phyloP scores from a whole-genome alignment of 116 monocot genomes.

The Cymodocea nodosa region DNA sequence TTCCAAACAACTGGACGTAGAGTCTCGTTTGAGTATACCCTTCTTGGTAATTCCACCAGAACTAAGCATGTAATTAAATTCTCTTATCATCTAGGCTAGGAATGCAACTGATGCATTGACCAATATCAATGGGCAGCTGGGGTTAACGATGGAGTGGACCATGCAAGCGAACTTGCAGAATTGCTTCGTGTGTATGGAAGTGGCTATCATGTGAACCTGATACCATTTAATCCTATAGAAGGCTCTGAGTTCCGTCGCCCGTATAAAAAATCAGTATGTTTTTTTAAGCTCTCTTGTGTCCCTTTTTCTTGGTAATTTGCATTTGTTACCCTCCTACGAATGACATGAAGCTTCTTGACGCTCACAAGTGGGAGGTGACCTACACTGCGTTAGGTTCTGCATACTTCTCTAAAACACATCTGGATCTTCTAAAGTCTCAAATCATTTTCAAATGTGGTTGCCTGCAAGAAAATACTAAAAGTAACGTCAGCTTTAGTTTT shows the following conservation, averaged over 20 bases:
- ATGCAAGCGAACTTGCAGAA: constrained; percentile 65
- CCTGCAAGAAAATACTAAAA: no score
- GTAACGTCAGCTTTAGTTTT: no score
- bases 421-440: not conserved
- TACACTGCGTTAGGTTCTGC: no score
- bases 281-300: not conserved
- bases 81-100: no score
- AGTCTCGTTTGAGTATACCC: constrained; percentile 89
- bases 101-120: not conserved
- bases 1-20: constrained; percentile 67
- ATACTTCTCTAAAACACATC: no score
- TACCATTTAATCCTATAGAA: constrained; percentile 92
- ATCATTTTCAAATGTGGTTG: not conserved
- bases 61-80: not conserved
- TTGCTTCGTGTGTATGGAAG: constrained; percentile 47
- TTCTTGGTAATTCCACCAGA: constrained; percentile 44
- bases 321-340: no score
- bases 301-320: no score
- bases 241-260: constrained; percentile 85
- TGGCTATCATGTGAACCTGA: constrained; percentile 92
- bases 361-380: no score
- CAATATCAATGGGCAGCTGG: constrained; percentile 37
- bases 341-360: no score
- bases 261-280: constrained; percentile 67
- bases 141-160: constrained; percentile 60